These are phyloP conservation scores for Wickerhamomyces strasburgensis DNA, from an alignment of 805 yeast genomes.

Conservation along the genomic window DNA sequence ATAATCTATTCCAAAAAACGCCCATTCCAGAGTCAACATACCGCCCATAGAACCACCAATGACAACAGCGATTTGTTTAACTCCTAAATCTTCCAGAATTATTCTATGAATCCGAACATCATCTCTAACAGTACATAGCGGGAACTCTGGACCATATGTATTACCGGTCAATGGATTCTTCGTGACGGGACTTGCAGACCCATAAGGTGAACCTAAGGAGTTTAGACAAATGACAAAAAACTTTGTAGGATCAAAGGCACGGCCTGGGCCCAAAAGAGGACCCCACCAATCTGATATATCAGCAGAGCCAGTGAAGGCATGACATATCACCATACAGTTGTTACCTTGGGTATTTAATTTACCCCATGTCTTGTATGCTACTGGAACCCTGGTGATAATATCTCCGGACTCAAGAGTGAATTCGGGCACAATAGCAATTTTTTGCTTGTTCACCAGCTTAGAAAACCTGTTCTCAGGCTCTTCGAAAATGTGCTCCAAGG, in stretches of 20 bases:
- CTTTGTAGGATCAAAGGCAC: conserved; percentile 86
- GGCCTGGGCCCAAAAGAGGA: conserved; percentile 77
- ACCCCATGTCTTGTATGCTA: conserved; percentile 97
- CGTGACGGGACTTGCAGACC: conserved; percentile 88
- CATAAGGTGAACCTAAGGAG: conserved; percentile 95
- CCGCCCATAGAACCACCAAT: conserved; percentile 99
- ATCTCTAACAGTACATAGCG: conserved; percentile 88
- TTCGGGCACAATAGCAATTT: conserved; percentile 70
- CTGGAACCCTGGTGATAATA: conserved; percentile 64
- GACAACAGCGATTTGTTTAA: conserved; percentile 74
- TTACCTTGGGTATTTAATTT: conserved; percentile 59
- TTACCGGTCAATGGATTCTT: conserved; percentile 70
- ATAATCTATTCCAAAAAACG: conserved; percentile 61
- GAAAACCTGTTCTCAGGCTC: conserved; percentile 65
- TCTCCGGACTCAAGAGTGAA: conserved; percentile 81
- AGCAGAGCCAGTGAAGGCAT: conserved; percentile 92
- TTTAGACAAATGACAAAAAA: conserved; percentile 86
- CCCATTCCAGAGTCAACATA: conserved; percentile 88
- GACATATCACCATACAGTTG: conserved; percentile 88
- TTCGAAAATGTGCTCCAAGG: conserved; percentile 7
- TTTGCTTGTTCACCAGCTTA: conserved; percentile 68
- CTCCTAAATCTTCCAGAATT: conserved; percentile 74
- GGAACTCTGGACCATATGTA: conserved; percentile 91
- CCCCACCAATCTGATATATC: conserved; percentile 99
- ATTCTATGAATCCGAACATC: conserved; percentile 77